Evolutionary conservation across 2,329 filamentous ascomycete species (phyloP), one percentile per base, ranked within the genome.

Genomic region (Onygena corvina): DNA sequence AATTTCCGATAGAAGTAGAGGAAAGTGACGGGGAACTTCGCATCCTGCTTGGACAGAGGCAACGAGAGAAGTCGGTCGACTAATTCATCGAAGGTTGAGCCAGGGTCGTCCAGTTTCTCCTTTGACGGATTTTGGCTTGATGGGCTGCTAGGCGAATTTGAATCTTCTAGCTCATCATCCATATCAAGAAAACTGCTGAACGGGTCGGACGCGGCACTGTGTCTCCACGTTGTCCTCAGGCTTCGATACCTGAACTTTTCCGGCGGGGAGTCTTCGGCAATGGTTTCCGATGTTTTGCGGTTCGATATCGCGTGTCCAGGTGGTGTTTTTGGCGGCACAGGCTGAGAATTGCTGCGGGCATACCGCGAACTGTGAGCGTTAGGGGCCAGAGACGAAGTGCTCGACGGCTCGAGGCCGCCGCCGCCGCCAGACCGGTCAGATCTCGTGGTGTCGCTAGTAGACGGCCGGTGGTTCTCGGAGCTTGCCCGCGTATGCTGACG

Each of bases 1-100:
- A 98, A 96, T 64, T 92, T 93, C 54, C 92, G 83, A 67, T 96
- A 96, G 11, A 96, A 72, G 55, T 90, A 94, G 25, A 96, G 73
- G 60, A 96, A 96, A 14, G 94, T 81, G 38, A 88, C 80, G 1
- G 79, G 77, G 61, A 95, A 98, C 64, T 94, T 94, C 51, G 78
- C 76, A 61, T 96, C 92, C n/a, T 82, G 76, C 61, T 86, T 88
- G 23, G 86, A 88, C 70, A 90, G 82, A 30, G 86, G 85, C 53
- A 86, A 77, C 0, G 82, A 77, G 20, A 96, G 74, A 34, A 98
- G 75, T n/a, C 88, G 83, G 65, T 94, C 87, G 16, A 96, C 86
- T 3, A 92, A 71, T 49, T 88, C 83, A 53, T 84, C 80, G 46
- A 74, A 72, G 2, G 67, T 64, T 16, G 63, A 56, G 3, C 70